phyloP scores from a whole-genome alignment of 306 rosid genomes.

The Gastrolobium bilobum region DNA sequence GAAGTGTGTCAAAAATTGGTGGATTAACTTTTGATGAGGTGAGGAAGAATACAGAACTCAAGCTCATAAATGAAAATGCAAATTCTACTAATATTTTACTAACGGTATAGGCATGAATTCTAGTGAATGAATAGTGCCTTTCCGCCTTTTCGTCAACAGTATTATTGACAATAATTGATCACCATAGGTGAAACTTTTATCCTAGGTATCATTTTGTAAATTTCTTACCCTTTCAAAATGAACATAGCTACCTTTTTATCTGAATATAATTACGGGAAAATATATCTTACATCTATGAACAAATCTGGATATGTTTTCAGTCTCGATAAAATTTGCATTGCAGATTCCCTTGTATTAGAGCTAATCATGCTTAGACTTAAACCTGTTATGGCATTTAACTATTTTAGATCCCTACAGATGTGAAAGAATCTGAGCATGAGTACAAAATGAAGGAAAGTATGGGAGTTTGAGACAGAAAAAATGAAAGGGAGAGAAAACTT shows the following conservation, averaged over 20 bases:
- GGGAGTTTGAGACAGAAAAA: too few relatives aligned
- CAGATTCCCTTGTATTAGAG: not conserved
- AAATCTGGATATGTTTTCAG: constrained; percentile 11
- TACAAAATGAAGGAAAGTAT: too few relatives aligned
- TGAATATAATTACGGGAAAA: not conserved
- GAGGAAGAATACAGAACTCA: constrained; percentile 50
- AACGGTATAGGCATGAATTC: constrained; percentile 32
- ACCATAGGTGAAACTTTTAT: not conserved
- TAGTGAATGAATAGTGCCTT: not conserved
- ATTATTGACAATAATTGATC: not conserved
- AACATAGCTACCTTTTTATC: not conserved
- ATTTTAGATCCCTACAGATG: too few relatives aligned
- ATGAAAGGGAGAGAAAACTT: too few relatives aligned
- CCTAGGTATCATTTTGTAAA: not conserved
- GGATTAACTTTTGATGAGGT: constrained; percentile 99
- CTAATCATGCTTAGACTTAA: too few relatives aligned
- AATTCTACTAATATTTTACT: constrained; percentile 22
- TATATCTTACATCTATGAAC: not conserved
- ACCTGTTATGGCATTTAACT: too few relatives aligned
- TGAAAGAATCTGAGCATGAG: too few relatives aligned
- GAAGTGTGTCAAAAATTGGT: constrained; percentile 91
- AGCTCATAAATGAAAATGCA: constrained; percentile 38
- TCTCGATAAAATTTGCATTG: not conserved
- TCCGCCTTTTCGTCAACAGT: not conserved
- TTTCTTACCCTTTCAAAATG: not conserved